Evolutionary conservation across 495 filamentous ascomycete genomes (phyloP).

Genomic region (Tricharina praecox): DNA sequence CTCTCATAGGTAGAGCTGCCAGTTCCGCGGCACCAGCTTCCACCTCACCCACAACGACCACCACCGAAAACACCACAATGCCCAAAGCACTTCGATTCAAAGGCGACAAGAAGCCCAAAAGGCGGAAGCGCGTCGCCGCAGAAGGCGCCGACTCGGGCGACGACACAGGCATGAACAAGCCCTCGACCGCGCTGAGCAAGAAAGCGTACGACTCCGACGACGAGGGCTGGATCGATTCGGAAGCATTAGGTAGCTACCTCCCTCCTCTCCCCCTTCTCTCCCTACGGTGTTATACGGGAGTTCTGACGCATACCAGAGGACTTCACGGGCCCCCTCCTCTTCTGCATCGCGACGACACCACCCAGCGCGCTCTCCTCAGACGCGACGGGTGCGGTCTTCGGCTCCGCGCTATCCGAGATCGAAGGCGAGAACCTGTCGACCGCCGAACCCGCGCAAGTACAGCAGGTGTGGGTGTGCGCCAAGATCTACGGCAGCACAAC

Average conservation of each 20-base stretch:
- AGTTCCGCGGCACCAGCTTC: too few species aligned
- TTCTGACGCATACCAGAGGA: conserved; percentile 42
- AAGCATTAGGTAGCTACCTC: conserved; percentile 30
- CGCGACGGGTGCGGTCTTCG: conserved; percentile 66
- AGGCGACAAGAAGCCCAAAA: conserved; percentile 89
- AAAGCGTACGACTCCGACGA: too few species aligned
- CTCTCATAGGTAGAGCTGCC: too few species aligned
- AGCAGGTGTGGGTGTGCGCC: conserved; percentile 90
- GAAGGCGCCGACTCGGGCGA: conserved; percentile 25
- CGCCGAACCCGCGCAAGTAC: conserved; percentile 83
- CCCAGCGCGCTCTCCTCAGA: conserved; percentile 68
- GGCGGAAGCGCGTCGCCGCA: conserved; percentile 52
- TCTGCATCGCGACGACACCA: conserved; percentile 53
- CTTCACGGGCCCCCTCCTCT: conserved; percentile 65
- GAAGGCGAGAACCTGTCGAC: conserved; percentile 57
- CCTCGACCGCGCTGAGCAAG: too few species aligned
- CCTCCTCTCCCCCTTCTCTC: background rate
- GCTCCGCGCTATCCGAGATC: conserved; percentile 63
- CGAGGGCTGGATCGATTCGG: conserved; percentile 65
- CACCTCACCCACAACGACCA: too few species aligned
- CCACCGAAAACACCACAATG: conserved; percentile 28
- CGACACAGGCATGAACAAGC: too few species aligned
- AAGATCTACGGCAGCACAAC: conserved; percentile 63
- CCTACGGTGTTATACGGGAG: background rate
- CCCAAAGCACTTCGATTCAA: conserved; percentile 85